These are phyloP conservation scores for Lentinula boryana DNA, from an alignment of 768 basidiomycete species.

Conservation along the genomic window DNA sequence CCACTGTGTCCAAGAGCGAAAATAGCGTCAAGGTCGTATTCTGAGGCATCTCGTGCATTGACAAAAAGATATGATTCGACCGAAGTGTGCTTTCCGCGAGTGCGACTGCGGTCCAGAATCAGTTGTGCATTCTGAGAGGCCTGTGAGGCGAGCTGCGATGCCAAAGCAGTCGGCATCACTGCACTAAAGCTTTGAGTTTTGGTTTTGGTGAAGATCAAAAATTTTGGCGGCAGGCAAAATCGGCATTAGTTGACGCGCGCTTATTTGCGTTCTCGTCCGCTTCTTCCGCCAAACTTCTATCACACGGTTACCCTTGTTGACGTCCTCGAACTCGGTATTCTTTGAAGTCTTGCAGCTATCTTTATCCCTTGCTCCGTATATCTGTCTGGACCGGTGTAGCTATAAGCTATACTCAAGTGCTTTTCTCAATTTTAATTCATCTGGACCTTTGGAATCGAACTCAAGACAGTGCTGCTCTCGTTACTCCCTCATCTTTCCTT, in stretches of 20 bases:
- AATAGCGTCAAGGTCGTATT: constrained; percentile 84
- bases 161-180: constrained; percentile 46
- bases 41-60: constrained; percentile 63
- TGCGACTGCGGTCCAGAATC: constrained; percentile 24
- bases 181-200: background rate
- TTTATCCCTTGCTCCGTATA: too few relatives aligned
- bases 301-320: too few relatives aligned
- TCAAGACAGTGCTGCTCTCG: too few relatives aligned
- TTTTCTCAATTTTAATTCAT: too few relatives aligned
- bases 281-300: background rate
- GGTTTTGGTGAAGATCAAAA: background rate
- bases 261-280: background rate
- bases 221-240: background rate
- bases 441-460: too few relatives aligned
- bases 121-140: constrained; percentile 50
- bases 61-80: constrained; percentile 87
- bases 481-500: too few relatives aligned
- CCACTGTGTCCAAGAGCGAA: constrained; percentile 77
- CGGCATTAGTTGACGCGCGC: background rate
- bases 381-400: too few relatives aligned
- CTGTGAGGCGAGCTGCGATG: constrained; percentile 49
- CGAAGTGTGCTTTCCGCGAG: constrained; percentile 34
- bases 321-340: too few relatives aligned
- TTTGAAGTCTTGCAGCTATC: too few relatives aligned
- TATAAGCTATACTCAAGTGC: too few relatives aligned